Evolutionary conservation across 495 filamentous ascomycete species (phyloP).

Genomic region (Parmelia sp.): DNA sequence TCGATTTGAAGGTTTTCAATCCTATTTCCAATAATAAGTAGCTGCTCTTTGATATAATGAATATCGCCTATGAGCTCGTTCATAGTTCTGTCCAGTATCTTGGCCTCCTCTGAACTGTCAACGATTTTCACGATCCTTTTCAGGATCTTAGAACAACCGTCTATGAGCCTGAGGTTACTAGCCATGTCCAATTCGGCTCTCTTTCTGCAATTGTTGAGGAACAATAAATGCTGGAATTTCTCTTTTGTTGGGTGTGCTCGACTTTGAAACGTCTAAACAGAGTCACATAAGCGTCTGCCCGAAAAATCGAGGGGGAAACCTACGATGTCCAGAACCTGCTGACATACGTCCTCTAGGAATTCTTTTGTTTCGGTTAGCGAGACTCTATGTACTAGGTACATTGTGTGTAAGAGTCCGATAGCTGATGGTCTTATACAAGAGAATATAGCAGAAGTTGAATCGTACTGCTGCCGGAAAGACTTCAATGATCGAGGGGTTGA

Average conservation of each 20-base stretch:
- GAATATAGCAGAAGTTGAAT: neutral
- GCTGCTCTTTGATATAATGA: neutral
- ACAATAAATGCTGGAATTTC: constrained; percentile 14
- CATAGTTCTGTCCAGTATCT: neutral
- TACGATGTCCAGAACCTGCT: constrained; percentile 10
- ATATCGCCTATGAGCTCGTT: neutral
- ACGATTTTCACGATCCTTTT: neutral
- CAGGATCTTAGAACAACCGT: neutral
- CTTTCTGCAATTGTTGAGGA: constrained; percentile 12
- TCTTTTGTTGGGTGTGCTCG: constrained; percentile 13
- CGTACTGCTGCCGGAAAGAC: constrained; percentile 7
- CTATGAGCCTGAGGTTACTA: constrained; percentile 9
- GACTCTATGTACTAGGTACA: constrained; percentile 5
- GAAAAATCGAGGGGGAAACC: neutral
- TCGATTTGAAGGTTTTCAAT: constrained; percentile 18
- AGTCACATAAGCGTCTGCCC: neutral
- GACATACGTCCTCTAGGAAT: constrained; percentile 7
- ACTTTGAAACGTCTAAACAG: constrained; percentile 14
- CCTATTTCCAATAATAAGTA: constrained; percentile 1
- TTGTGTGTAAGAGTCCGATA: constrained; percentile 1
- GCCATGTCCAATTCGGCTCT: constrained; percentile 5
- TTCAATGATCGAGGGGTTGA: neutral
- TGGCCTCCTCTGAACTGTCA: neutral
- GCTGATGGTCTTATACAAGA: neutral
- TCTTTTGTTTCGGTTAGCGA: constrained; percentile 6